phyloP scores from a whole-genome alignment of 2,329 filamentous ascomycete genomes.

The Colletotrichum sojae region DNA sequence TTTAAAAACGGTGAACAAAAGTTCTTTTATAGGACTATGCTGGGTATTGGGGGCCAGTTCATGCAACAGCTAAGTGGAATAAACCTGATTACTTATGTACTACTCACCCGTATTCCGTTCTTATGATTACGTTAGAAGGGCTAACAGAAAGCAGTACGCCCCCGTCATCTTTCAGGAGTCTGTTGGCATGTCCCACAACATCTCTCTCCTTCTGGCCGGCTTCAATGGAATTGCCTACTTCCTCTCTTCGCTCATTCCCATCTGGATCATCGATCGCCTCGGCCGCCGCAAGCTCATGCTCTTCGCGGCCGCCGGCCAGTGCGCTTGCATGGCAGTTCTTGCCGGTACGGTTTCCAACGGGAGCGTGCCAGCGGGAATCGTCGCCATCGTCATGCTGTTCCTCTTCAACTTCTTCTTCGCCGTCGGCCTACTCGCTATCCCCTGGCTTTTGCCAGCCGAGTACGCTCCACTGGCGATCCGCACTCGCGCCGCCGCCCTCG shows the following conservation, averaged over 20 bases:
- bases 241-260: constrained; percentile 49
- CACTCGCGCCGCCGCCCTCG: constrained; percentile 54
- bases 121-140: too few relatives aligned
- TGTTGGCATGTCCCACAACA: constrained; percentile 57
- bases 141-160: constrained; percentile 46
- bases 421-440: constrained; percentile 56
- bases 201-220: constrained; percentile 67
- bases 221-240: constrained; percentile 61
- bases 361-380: constrained; percentile 54
- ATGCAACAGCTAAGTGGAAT: constrained; percentile 57
- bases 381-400: constrained; percentile 61
- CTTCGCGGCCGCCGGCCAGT: constrained; percentile 55
- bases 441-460: constrained; percentile 59
- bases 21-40: constrained; percentile 55
- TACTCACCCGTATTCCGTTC: too few relatives aligned
- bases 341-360: constrained; percentile 59
- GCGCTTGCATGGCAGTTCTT: constrained; percentile 61
- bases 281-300: constrained; percentile 73
- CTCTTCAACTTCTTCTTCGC: constrained; percentile 60
- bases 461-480: constrained; percentile 58
- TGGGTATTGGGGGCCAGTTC: constrained; percentile 60
- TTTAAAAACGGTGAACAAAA: constrained; percentile 59
- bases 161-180: constrained; percentile 61
- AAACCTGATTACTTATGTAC: constrained; percentile 51
- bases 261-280: constrained; percentile 56